A percentile compares a stretch with the other conserved stretches of the same genome.
Evolutionary conservation across 2,329 filamentous ascomycete genomes (phyloP).

Genomic region (Aspergillus pseudoglaucus): DNA sequence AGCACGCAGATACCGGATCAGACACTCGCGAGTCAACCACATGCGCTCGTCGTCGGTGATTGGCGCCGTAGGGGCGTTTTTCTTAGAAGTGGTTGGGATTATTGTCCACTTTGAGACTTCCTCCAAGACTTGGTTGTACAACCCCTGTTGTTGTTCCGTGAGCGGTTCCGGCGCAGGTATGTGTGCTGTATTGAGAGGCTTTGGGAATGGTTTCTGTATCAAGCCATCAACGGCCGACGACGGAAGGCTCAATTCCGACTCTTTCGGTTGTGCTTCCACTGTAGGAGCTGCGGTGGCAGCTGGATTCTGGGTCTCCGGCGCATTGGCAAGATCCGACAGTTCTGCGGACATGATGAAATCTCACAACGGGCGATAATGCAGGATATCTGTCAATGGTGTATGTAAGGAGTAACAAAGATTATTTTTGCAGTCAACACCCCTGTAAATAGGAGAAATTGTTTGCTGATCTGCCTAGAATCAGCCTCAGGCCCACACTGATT

Average conservation of each 20-base stretch:
- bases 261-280: constrained; percentile 5
- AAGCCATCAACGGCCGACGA: constrained; percentile 33
- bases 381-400: not conserved
- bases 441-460: not conserved
- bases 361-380: not conserved
- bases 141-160: constrained; percentile 68
- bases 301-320: constrained; percentile 1
- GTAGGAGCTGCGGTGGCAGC: not conserved
- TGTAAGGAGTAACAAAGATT: not conserved
- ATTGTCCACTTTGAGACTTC: constrained; percentile 65
- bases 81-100: constrained; percentile 58
- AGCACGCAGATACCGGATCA: constrained; percentile 86
- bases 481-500: not conserved
- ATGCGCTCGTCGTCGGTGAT: constrained; percentile 74
- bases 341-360: not conserved
- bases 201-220: constrained; percentile 53
- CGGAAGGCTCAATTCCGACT: constrained; percentile 26
- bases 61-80: constrained; percentile 52
- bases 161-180: constrained; percentile 54
- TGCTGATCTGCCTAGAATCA: not conserved
- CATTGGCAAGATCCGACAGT: constrained; percentile 1
- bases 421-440: not conserved
- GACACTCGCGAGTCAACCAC: constrained; percentile 87
- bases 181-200: constrained; percentile 52
- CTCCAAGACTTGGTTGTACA: constrained; percentile 72